phyloP scores from a whole-genome alignment of 495 filamentous ascomycete genomes.

The Podospora pseudopauciseta region DNA sequence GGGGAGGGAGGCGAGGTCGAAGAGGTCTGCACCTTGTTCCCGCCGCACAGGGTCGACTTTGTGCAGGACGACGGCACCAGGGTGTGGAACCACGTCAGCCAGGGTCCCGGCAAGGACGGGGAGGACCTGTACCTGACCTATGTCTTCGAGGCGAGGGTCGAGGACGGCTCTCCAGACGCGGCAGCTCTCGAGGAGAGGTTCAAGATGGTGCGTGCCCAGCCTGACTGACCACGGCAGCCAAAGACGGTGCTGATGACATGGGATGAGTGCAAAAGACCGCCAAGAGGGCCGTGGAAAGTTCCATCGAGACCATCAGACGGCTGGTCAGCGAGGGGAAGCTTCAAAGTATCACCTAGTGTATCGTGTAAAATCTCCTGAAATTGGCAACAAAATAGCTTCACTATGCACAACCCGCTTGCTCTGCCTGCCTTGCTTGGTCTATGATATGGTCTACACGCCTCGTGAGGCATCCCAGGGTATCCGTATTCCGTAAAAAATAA shows the following conservation, averaged over 20 bases:
- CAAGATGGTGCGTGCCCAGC: conserved; percentile 7
- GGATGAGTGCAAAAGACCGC: conserved; percentile 28
- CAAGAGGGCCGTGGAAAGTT: conserved; percentile 39
- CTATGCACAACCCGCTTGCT: too few species aligned
- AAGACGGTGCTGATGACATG: conserved; percentile 32
- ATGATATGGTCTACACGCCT: background rate
- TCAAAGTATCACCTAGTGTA: background rate
- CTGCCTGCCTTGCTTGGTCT: background rate
- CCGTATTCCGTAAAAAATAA: background rate
- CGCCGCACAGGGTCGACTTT: conserved; percentile 39
- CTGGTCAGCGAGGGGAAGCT: conserved; percentile 34
- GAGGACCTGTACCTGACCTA: conserved; percentile 38
- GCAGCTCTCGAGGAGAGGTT: conserved; percentile 26
- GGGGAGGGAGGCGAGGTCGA: conserved; percentile 13
- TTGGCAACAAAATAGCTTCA: too few species aligned
- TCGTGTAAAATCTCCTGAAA: too few species aligned
- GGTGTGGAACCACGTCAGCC: conserved; percentile 35
- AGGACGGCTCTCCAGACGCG: conserved; percentile 17
- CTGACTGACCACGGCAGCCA: background rate
- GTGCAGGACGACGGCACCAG: conserved; percentile 36
- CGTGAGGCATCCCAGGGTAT: background rate
- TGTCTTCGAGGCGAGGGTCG: conserved; percentile 39
- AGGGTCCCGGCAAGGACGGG: conserved; percentile 23
- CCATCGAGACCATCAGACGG: conserved; percentile 36
- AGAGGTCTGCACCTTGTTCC: conserved; percentile 30